phyloP scores from a whole-genome alignment of 805 yeast species.

The Dipodascopsis uninucleata region DNA sequence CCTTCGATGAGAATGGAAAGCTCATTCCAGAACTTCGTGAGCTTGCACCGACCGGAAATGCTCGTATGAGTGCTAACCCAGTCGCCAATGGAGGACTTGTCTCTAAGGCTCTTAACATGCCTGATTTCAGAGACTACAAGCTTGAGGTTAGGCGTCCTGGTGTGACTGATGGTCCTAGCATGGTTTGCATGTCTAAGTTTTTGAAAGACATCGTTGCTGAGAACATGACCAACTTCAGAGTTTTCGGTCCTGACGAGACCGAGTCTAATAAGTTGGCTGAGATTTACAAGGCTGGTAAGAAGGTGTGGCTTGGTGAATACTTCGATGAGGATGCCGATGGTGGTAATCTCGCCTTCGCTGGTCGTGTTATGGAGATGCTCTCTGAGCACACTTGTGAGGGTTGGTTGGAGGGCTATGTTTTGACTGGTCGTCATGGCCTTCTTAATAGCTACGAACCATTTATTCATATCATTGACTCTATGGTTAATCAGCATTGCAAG shows the following conservation, averaged over 20 bases:
- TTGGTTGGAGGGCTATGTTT: slow-evolving; percentile 6
- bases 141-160: slow-evolving; percentile 3
- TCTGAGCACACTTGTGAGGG: slow-evolving; percentile 8
- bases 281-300: slow-evolving; percentile 5
- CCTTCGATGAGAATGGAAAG: slow-evolving; percentile 5
- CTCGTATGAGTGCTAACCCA: slow-evolving; percentile 7
- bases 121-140: slow-evolving; percentile 3
- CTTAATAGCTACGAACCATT: slow-evolving; percentile 8
- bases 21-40: slow-evolving; percentile 5
- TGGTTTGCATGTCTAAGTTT: slow-evolving; percentile 3
- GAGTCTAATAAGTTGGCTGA: slow-evolving; percentile 6
- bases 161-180: slow-evolving; percentile 5
- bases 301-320: slow-evolving; percentile 4
- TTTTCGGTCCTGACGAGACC: slow-evolving; percentile 9
- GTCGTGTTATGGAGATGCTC: slow-evolving; percentile 7
- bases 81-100: slow-evolving; percentile 6
- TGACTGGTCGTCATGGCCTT: slow-evolving; percentile 4
- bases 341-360: slow-evolving; percentile 4
- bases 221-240: slow-evolving; percentile 4
- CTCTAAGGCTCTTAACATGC: slow-evolving; percentile 5
- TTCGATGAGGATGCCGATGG: slow-evolving; percentile 8
- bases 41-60: slow-evolving; percentile 2
- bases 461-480: slow-evolving; percentile 8
- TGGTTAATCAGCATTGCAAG: slow-evolving; percentile 7
- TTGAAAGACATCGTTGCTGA: slow-evolving; percentile 3